Evolutionary conservation across 352 stramenopile genomes (phyloP).

Genomic region (Labyrinthula sp.): DNA sequence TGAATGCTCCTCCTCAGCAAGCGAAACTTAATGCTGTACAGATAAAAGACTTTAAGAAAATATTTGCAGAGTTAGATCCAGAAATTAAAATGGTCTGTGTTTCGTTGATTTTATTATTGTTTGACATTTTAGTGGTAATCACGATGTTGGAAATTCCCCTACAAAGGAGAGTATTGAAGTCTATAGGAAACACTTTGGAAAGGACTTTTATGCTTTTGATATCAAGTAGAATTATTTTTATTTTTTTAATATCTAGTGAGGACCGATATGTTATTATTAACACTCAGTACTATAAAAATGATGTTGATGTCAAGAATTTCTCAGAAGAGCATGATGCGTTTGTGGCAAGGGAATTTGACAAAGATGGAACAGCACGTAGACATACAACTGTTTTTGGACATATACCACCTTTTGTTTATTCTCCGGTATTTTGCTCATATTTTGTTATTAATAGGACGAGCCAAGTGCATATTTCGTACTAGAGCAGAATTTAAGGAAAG

Average conservation of each 20-base stretch:
- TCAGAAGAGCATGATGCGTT: neutral
- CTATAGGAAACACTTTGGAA: constrained; percentile 9
- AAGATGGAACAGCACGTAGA: too few species aligned
- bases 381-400: constrained; percentile 19
- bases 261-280: constrained; percentile 20
- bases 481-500: neutral
- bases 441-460: too few species aligned
- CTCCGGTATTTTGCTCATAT: too few species aligned
- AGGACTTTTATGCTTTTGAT: constrained; percentile 24
- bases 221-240: too few species aligned
- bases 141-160: constrained; percentile 17
- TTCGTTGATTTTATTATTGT: too few species aligned
- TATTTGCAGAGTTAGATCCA: constrained; percentile 18
- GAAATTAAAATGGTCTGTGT: constrained; percentile 19
- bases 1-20: constrained; percentile 29
- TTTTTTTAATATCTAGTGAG: too few species aligned
- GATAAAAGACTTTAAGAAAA: constrained; percentile 30
- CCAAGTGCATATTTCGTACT: constrained; percentile 5
- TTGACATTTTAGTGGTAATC: too few species aligned
- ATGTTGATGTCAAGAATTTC: constrained; percentile 16
- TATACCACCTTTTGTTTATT: constrained; percentile 14
- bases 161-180: neutral
- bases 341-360: too few species aligned
- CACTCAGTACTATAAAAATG: constrained; percentile 21
- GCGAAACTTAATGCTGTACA: constrained; percentile 16